Base-by-base conservation (phyloP, 2,329 filamentous ascomycete species). In the Colletotrichum caudatum region DNA sequence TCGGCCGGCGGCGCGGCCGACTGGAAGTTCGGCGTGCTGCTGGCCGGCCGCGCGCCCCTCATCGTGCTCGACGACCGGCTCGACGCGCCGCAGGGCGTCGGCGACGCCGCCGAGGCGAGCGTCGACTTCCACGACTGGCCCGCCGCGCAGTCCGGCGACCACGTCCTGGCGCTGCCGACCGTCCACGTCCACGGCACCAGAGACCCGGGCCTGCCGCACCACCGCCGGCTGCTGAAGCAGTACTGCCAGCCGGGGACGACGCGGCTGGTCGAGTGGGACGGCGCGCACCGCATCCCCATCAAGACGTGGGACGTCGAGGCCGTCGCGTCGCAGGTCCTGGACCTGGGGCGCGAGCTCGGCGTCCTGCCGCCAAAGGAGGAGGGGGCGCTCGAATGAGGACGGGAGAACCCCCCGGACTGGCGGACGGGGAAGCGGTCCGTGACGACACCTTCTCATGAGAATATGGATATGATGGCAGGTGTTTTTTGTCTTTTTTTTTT, bases 211-310 rank as follows among this genome's bases (percentile, higher is more conserved):
- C 76, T 94, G 33, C 81, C 87, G 70, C 80, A 88, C 56, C 91
- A 93, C 77, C 81, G 85, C 66, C 82, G 85, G 77, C 76, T 91
- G 74, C 77, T 89, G 62, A 79, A 87, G 11, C 80, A 87, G 63
- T 94, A 91, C 78, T 93, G 90, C 77, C 84, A 88, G 61, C 77
- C 82, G 12, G 85, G 83, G 0, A 88, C 82, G 3, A 82, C 86
- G 7, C 84, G 80, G 50, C 73, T 94, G 57, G 79, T 95, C 1
- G 91, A 94, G 78, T 95, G 93, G 93, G 87, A 93, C 69, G 93
- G 92, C 0, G 86, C 85, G 1, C 93, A 95, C 78, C 82, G 93
- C 7, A 83, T 95, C 60, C 91, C 92, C 2, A 86, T 95, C 71
- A 93, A 92, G 83, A 83, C 81, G 29, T 81, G 80, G 39, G 92